Evolutionary conservation across 2,329 filamentous ascomycete species (phyloP), one percentile per base, ranked within the genome.

Genomic region (Talaromyces sp.): DNA sequence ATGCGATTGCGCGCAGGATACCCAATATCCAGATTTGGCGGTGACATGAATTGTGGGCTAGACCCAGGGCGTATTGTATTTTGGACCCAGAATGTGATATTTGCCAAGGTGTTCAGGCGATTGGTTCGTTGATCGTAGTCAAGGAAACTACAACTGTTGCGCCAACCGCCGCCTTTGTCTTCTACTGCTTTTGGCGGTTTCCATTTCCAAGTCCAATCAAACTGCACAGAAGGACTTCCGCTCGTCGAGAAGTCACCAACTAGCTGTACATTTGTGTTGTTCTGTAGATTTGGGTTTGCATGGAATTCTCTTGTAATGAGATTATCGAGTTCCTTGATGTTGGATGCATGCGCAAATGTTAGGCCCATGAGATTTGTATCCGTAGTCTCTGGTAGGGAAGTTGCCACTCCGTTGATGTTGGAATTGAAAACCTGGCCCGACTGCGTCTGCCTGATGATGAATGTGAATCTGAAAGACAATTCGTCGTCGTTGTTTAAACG

Each of bases 151-250:
- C 95, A 98, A 71, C 90, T 91, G 74, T 96, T 98, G 74, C 92
- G 91, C 94, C 95, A 99, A 52, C 95, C 95, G 65, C 93, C 92
- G 35, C 91, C 91, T 72, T 87, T 87, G 75, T 97, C 93, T 74
- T 97, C 93, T 16, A 82, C 80, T 14, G 81, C 73, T 82, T 92
- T 96, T 43, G 95, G 95, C 9, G 95, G 92, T 74, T 90, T 92
- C 93, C 94, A 99, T 82, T 90, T 95, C 95, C 95, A 99, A 8
- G 90, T 89, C 93, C 94, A 99, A 69, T 94, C 90, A 74, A 97
- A 97, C 39, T 92, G 89, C 35, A 96, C 89, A 1, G 92, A 94
- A 7, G 90, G 83, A 72, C 84, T 91, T n/a, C 94, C 93, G 37
- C 85, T 88, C 0, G 95, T 99, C 2, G 87, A 85, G 74, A 90